Evolutionary conservation across 208 protist genomes (phyloP), one percentile per base, ranked within the genome.

Genomic region (Leishmania mexicana): DNA sequence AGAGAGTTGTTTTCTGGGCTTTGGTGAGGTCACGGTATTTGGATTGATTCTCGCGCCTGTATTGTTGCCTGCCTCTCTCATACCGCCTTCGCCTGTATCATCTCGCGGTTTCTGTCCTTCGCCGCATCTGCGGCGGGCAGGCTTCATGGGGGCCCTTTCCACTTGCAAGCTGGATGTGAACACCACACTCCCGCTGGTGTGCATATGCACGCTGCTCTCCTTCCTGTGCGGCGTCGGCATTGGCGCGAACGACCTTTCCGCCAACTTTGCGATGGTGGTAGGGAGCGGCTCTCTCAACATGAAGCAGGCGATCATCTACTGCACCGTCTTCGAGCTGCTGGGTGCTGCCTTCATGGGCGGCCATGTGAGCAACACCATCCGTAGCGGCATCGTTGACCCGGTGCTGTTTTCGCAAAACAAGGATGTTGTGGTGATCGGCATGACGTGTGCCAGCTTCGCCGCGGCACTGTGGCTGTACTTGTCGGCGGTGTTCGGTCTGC

Each of bases 261-360:
- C 92, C 24, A 96, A 95, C 84, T 97, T 97, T 76, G 94, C 94
- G 28, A 95, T 95, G 90, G 93, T 96, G 72, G 90, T 96, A 10
- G 94, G 94, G 53, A 96, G 90, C 82, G 92, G 93, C 72, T 94
- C 92, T 24, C 85, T 96, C 40, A 92, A 94, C 82, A 95, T 97
- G 93, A 83, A 79, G 71, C 85, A 90, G 80, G 92, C 93, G 10
- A 95, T 96, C 81, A 83, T 95, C 53, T 96, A 93, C 83, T 96
- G 93, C 88, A 91, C 89, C 73, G 78, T 95, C 15, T 96, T 96
- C 64, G 92, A 96, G 83, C 80, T 97, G 31, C 83, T 95, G n/a
- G 94, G 94, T 6, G 92, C 92, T 19, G 89, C 92, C 57, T 94
- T 96, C 81, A 97, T 96, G 94, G 94, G 94, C 49, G 92, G 92